Conservation (phyloP, 192 early-diverging fungal genomes). For the Rhizoclosmatium globosum region DNA sequence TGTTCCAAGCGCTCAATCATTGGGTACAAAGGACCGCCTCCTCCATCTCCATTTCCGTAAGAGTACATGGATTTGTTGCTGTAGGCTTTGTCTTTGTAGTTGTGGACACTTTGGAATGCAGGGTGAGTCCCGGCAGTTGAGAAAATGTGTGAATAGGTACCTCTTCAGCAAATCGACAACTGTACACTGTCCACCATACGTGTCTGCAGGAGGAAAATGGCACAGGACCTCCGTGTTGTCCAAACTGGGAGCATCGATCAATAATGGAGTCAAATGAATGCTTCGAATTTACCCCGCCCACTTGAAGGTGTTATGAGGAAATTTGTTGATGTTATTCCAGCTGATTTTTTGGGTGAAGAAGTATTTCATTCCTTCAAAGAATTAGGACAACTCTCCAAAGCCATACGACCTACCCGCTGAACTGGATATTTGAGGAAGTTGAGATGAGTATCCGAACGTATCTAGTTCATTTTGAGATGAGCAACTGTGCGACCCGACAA, state of each 20-base stretch:
- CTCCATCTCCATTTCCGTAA: slow-evolving; percentile 97
- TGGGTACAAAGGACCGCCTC: slow-evolving; percentile 79
- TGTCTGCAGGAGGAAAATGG: slow-evolving; percentile 92
- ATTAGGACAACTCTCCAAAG: neutral
- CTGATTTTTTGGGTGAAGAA: slow-evolving; percentile 99
- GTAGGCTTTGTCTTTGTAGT: slow-evolving; percentile 89
- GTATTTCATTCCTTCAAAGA: slow-evolving; percentile 68
- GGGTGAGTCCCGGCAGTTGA: neutral
- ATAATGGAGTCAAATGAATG: neutral
- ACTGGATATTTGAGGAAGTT: slow-evolving; percentile 90
- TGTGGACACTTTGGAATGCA: slow-evolving; percentile 65
- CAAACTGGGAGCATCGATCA: slow-evolving; percentile 49
- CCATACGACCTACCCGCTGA: slow-evolving; percentile 55
- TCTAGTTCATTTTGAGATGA: neutral
- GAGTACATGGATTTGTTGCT: slow-evolving; percentile 86
- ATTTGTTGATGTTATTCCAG: slow-evolving; percentile 99
- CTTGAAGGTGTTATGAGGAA: slow-evolving; percentile 94
- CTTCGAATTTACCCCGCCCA: slow-evolving; percentile 89
- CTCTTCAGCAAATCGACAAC: slow-evolving; percentile 63
- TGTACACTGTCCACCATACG: slow-evolving; percentile 73
- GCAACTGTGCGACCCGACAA: neutral
- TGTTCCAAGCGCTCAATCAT: slow-evolving; percentile 88
- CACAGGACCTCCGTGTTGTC: slow-evolving; percentile 86
- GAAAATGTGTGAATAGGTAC: slow-evolving; percentile 7
- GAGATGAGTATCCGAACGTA: slow-evolving; percentile 45